Conservation (phyloP, 306 rosid genomes). For the Cucurbita argyrosperma region DNA sequence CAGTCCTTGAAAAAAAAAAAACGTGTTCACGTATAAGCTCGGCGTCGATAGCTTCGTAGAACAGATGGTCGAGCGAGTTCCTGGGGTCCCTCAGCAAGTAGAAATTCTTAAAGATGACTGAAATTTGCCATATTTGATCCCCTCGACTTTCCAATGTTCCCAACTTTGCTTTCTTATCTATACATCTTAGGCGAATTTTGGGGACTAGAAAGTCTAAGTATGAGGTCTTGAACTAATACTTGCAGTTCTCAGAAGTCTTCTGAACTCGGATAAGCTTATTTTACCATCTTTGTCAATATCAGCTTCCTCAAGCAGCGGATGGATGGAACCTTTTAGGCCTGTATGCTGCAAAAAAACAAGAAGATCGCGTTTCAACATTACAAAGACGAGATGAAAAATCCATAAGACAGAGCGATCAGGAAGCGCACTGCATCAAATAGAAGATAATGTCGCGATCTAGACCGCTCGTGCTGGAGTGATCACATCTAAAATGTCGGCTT, state of each 20-base stretch:
- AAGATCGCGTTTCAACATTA: constrained; percentile 2
- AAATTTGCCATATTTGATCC: background rate
- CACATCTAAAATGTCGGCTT: background rate
- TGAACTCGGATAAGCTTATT: constrained; percentile 80
- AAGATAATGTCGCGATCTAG: background rate
- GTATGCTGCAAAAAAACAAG: constrained; percentile 49
- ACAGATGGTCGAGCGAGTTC: background rate
- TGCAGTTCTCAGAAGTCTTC: constrained; percentile 85
- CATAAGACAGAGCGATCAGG: background rate
- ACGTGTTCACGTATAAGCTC: background rate
- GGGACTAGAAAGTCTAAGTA: constrained; percentile 15
- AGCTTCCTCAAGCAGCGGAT: constrained; percentile 90
- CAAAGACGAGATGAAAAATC: background rate
- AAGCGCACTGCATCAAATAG: background rate
- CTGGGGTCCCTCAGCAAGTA: background rate
- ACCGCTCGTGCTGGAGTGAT: background rate
- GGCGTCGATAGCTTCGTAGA: background rate
- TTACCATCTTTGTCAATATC: constrained; percentile 92
- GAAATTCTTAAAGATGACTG: background rate
- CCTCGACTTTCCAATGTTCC: background rate
- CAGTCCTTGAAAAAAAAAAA: background rate
- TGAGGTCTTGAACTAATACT: constrained; percentile 55
- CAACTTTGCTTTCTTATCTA: constrained; percentile 3
- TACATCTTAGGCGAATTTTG: constrained; percentile 19
- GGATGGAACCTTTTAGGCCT: constrained; percentile 65